phyloP scores from a whole-genome alignment of 306 rosid genomes.

The Begonia fuchsioides region DNA sequence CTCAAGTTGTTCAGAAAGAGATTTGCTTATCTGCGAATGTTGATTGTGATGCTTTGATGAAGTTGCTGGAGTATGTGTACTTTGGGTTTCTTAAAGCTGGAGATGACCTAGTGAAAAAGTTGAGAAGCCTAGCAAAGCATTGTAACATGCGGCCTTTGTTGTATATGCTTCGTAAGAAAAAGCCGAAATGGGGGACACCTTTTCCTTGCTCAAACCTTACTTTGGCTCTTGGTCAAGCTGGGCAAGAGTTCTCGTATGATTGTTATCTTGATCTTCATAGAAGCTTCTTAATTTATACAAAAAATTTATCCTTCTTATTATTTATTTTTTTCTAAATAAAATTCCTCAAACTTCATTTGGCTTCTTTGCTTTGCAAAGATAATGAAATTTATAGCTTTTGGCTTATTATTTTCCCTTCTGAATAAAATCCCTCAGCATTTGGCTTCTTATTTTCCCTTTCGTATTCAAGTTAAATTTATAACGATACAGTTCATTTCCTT shows the following conservation, averaged over 20 bases:
- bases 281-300: too few species aligned
- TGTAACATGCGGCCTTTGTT: constrained; percentile 52
- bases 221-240: constrained; percentile 43
- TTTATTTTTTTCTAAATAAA: too few species aligned
- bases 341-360: too few species aligned
- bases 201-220: constrained; percentile 43
- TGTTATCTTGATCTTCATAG: constrained; percentile 1
- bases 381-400: too few species aligned
- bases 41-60: constrained; percentile 38
- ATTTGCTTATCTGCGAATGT: constrained; percentile 57
- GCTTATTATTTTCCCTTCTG: too few species aligned
- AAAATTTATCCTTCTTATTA: too few species aligned
- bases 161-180: constrained; percentile 40
- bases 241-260: constrained; percentile 59
- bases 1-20: constrained; percentile 21
- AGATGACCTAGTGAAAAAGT: constrained; percentile 43
- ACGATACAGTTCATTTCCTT: too few species aligned
- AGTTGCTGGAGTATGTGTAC: constrained; percentile 61
- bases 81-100: constrained; percentile 38
- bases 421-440: too few species aligned
- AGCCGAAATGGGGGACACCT: constrained; percentile 61
- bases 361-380: too few species aligned
- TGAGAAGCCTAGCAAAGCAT: constrained; percentile 58
- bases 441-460: too few species aligned
- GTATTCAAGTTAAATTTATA: too few species aligned